Evolutionary conservation across 768 basidiomycete species (phyloP).

Genomic region (Holtermanniella nyarrowii): DNA sequence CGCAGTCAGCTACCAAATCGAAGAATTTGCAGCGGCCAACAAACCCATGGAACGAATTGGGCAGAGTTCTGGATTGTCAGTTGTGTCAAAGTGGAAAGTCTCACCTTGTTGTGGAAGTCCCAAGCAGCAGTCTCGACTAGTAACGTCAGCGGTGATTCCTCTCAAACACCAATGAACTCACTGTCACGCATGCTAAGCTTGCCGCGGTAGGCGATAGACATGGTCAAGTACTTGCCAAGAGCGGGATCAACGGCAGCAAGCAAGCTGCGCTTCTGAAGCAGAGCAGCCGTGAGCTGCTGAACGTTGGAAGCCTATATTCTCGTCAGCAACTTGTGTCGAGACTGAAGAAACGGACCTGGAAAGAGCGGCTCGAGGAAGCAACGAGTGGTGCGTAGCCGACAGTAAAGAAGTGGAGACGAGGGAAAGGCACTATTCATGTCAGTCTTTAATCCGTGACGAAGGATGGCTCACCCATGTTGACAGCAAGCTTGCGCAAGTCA

Average conservation of each 20-base stretch:
- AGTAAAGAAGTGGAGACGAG: conserved; percentile 99
- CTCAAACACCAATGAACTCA: conserved; percentile 2
- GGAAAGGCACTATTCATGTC: conserved; percentile 68
- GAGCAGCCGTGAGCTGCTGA: conserved; percentile 25
- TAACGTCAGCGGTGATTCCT: conserved; percentile 4
- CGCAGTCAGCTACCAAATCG: conserved; percentile 1
- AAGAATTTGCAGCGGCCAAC: background rate
- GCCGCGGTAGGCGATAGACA: conserved; percentile 33
- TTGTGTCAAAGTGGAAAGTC: background rate
- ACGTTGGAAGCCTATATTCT: conserved; percentile 19
- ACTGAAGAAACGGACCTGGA: conserved; percentile 5
- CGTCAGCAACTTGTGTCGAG: background rate
- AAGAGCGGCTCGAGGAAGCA: conserved; percentile 3
- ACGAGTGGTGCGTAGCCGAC: conserved; percentile 57
- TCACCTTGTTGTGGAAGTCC: conserved; percentile 27
- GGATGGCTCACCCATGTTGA: conserved; percentile 33
- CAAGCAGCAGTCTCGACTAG: conserved; percentile 23
- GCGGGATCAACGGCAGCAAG: conserved; percentile 33
- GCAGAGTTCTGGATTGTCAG: conserved; percentile 15
- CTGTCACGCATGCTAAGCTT: conserved; percentile 34
- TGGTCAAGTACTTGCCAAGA: conserved; percentile 36
- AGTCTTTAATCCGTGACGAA: background rate
- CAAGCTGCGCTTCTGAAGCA: conserved; percentile 26
- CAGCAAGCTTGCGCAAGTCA: conserved; percentile 40
- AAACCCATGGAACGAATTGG: conserved; percentile 34